Percentiles rank a stretch among this genome's conserved stretches.
Conservation (phyloP, 2,329 filamentous ascomycete genomes). For the Beauveria bassiana region DNA sequence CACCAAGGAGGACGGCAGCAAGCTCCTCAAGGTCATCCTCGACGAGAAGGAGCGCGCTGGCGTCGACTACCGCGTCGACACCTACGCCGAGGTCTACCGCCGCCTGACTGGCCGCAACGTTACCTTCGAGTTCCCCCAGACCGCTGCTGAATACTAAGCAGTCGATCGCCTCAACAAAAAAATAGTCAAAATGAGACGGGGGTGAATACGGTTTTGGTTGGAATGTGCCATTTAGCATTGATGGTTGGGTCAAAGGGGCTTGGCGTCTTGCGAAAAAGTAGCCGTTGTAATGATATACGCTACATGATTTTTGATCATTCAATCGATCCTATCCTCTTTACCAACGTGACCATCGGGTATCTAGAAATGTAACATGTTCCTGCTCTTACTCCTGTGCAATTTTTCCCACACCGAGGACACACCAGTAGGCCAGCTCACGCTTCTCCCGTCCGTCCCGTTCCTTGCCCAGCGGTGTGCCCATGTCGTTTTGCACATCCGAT, state of each 20-base stretch:
- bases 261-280: constrained; percentile 41
- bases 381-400: constrained; percentile 47
- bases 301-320: constrained; percentile 11
- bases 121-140: constrained; percentile 97
- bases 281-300: constrained; percentile 37
- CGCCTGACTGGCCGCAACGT: constrained; percentile 93
- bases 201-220: constrained; percentile 21
- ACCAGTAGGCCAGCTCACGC: constrained; percentile 92
- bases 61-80: constrained; percentile 99
- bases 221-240: constrained; percentile 22
- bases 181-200: constrained; percentile 13
- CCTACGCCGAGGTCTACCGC: constrained; percentile 99
- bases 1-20: constrained; percentile 98
- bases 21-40: constrained; percentile 97
- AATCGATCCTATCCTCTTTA: not conserved
- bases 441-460: constrained; percentile 63
- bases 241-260: constrained; percentile 36
- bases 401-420: constrained; percentile 78
- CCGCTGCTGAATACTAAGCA: constrained; percentile 71
- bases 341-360: constrained; percentile 30
- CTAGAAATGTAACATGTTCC: constrained; percentile 17
- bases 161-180: constrained; percentile 2
- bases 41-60: constrained; percentile 99
- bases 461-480: constrained; percentile 43
- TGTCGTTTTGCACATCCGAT: constrained; percentile 58